Conservation (phyloP, 768 basidiomycete species). For the Porphyrellus cyaneotinctus region DNA sequence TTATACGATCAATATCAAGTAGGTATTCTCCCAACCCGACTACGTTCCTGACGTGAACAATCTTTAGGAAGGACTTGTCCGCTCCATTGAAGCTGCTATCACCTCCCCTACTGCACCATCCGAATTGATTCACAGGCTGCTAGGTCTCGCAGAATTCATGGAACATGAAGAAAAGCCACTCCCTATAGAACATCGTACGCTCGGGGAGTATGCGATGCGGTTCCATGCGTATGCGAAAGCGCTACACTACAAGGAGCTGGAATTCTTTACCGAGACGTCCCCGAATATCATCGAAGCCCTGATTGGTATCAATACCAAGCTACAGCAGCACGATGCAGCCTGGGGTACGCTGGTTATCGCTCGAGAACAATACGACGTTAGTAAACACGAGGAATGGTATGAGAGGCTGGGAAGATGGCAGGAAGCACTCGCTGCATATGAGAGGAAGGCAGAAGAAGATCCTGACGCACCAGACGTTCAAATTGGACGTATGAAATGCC, state of each 20-base stretch:
- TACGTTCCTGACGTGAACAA: slow-evolving; percentile 2
- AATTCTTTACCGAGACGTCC: slow-evolving; percentile 91
- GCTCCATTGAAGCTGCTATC: slow-evolving; percentile 83
- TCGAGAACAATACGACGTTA: slow-evolving; percentile 83
- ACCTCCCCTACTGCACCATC: slow-evolving; percentile 72
- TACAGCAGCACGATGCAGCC: slow-evolving; percentile 96
- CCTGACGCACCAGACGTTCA: slow-evolving; percentile 73
- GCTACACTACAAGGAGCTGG: slow-evolving; percentile 96
- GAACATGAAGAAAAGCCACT: slow-evolving; percentile 97
- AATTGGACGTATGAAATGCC: slow-evolving; percentile 90
- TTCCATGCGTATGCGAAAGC: slow-evolving; percentile 97
- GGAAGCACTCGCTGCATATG: slow-evolving; percentile 83
- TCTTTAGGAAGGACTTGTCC: slow-evolving; percentile 86
- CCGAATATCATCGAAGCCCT: slow-evolving; percentile 89
- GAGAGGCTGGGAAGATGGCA: slow-evolving; percentile 96
- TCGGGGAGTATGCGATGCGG: slow-evolving; percentile 91
- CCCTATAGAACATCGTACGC: slow-evolving; percentile 87
- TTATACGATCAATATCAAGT: slow-evolving; percentile 97
- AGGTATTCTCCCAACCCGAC: background rate
- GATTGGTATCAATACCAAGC: slow-evolving; percentile 92
- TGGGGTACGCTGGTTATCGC: slow-evolving; percentile 94
- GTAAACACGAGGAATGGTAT: slow-evolving; percentile 97
- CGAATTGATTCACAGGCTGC: slow-evolving; percentile 84
- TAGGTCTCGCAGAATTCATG: slow-evolving; percentile 98
- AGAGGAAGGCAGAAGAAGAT: slow-evolving; percentile 71